phyloP scores from a whole-genome alignment of 169 alveolate species.

The Plasmodium billcollinsi region DNA sequence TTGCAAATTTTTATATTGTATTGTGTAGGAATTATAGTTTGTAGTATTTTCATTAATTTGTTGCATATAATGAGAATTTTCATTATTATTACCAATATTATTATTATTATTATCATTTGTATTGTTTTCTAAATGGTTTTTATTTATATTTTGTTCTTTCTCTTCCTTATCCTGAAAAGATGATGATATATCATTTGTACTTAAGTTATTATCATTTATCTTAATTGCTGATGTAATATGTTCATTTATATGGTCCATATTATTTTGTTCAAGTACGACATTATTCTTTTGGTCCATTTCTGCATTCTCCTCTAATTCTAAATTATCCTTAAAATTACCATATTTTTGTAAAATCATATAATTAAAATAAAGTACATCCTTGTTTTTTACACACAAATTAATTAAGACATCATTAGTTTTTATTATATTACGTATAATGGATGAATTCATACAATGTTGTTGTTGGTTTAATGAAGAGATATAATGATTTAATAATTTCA shows the following conservation, averaged over 20 bases:
- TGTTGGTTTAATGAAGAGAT: conserved; percentile 19
- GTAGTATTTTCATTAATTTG: not conserved
- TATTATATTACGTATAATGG: conserved; percentile 11
- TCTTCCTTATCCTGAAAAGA: not conserved
- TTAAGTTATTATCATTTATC: not conserved
- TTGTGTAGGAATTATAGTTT: not conserved
- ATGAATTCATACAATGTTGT: not conserved
- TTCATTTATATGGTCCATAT: not conserved
- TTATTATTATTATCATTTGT: not conserved
- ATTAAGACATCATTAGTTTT: conserved; percentile 53
- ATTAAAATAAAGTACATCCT: conserved; percentile 39
- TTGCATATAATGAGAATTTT: not conserved
- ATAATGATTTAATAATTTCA: conserved; percentile 13
- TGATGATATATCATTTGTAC: not conserved
- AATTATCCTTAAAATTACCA: conserved; percentile 20
- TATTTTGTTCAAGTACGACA: not conserved
- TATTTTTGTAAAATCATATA: conserved; percentile 39
- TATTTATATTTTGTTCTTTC: not conserved
- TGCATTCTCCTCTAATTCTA: not conserved
- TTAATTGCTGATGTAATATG: not conserved
- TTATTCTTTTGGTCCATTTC: not conserved
- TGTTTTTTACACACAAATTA: conserved; percentile 61
- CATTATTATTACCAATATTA: not conserved
- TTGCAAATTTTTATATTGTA: not conserved
- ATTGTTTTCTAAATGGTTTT: not conserved